Base-by-base conservation (phyloP, 2,329 filamentous ascomycete genomes). In the Claviceps pazoutovae region DNA sequence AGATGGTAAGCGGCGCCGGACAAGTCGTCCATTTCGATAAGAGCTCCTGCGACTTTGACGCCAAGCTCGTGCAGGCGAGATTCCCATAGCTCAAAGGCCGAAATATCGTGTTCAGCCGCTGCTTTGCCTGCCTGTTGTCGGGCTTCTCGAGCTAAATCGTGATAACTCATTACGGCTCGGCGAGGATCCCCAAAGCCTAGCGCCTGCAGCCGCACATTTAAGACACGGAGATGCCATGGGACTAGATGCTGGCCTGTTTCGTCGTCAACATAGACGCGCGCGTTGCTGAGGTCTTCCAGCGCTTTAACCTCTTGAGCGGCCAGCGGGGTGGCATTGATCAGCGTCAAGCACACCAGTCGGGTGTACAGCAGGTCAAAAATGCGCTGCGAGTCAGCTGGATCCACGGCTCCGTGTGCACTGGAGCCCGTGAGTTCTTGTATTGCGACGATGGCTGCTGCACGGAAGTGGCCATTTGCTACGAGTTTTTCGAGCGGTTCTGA, bases 21-120 rank as follows among this genome's bases (percentile, higher is more conserved):
- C 0, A 94, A 64, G 62, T 98, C 91, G 8, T 88, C 88, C 82
- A 96, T 94, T 65, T 93, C 86, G 5, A 91, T 75, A 30, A 93
- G 68, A 0, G 84, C 82, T 14, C 78, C 76, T 0, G 79, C 79
- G 1, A 85, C 79, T 52, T 76, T 70, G 45, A 85, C 72, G 0
- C 89, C 90, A 2, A 96, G 72, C 56, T 96, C 89, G 1, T 74
- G 70, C 1, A 97, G 73, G 26, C 91, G 71, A 1, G 69, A 68
- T 57, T 79, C 81, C 91, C 91, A 97, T 5, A 84, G 59, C 56
- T 75, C 71, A 16, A 74, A 70, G 21, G 79, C 78, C 1, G 80
- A 73, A 49, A 76, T 72, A 9, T 77, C 74, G 41, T 73, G 71
- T 36, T 57, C 60, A 11, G 58, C 61, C 5, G 60, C 62, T 0